Evolutionary conservation across 164 flowering plant species (phyloP), one percentile per base, ranked within the genome.

Genomic region (Macadamia tetraphylla): DNA sequence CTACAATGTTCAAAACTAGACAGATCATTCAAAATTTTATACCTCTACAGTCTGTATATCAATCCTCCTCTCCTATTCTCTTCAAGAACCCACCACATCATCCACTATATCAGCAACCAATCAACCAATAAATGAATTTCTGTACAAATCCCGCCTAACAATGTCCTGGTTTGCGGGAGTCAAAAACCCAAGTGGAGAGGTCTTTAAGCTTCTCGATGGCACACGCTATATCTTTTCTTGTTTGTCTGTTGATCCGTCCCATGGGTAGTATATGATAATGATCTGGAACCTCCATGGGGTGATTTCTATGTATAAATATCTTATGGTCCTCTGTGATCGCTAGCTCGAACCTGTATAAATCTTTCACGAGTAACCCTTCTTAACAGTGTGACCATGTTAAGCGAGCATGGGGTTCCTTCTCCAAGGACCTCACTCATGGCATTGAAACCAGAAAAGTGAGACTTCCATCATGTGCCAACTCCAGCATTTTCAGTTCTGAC

Each of bases 61-160:
- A 35, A 35, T 35, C 40, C 5, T 35, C 40, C 5, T 5, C 40
- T 35, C 68, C 65, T 6, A 23, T 60, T 35, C 32, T 13, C 12
- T 61, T 46, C 63, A 67, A 15, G 32, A 43, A 48, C 55, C 55
- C 18, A 6, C 60, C 56, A 23, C 32, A 9, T 40, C 70, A 66
- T 62, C 40, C 42, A 14, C 65, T 57, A 18, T 11, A 64, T 8
- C 17, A 51, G 35, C 64, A 74, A 70, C 78, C 72, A 75, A 79
- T 73, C 64, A 81, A 84, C 80, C 81, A 81, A 84, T 81, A 71
- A 81, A 81, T 58, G 78, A 84, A 81, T 78, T 66, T 70, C 73
- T 81, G 65, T 80, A 80, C 83, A 84, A 67, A 66, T 67, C 72
- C 73, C 65, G 66, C 51, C 66, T 60, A 66, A 31, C 61, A 64